Base-by-base conservation (phyloP, 345 rosid species). In the Sapria himalayana region DNA sequence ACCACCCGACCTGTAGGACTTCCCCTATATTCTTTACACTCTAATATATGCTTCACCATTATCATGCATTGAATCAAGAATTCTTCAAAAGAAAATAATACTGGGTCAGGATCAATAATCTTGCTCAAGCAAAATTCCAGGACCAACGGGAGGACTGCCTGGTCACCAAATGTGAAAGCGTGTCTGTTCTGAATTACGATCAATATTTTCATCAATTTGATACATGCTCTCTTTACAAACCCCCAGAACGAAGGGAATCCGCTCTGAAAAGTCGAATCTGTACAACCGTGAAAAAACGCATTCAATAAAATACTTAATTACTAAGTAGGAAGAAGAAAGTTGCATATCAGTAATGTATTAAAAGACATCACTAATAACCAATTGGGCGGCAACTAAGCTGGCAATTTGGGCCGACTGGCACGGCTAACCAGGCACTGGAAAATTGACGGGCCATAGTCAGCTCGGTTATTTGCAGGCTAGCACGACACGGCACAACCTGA, bases 11-110 rank as follows among this genome's bases (percentile, higher is more conserved):
- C 98, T 25, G 73, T 74, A 47, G 67, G 66, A 60, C 61, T 72
- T 38, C 71, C 84, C 63, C 79, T 89, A 65, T 89, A 89, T 58
- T 89, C 95, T 61, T 74, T 79, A 67, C 98, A 89, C 55, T 89
- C 98, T 50, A 82, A 58, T 16, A 89, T 54, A 62, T 74, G 46
- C 60, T 89, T 89, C 54, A 69, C 93, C 81, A 82, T 61, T 50
- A 89, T 84, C 98, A 89, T 89, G 61, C 98, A 89, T 60, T 89
- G 89, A 60, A 89, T 82, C 47, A 71, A 56, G 61, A 89, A 79
- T 48, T 74, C 67, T 62, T 77, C 84, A 55, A 74, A 89, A 19
- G 76, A 67, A 23, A 67, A 29, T 38, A 71, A 25, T 29, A 61
- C 69, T 27, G 72, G 66, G 49, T 69, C 77, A 22, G 85, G 91